Evolutionary conservation across 805 yeast genomes (phyloP).

Genomic region (Suhomyces canberraensis): DNA sequence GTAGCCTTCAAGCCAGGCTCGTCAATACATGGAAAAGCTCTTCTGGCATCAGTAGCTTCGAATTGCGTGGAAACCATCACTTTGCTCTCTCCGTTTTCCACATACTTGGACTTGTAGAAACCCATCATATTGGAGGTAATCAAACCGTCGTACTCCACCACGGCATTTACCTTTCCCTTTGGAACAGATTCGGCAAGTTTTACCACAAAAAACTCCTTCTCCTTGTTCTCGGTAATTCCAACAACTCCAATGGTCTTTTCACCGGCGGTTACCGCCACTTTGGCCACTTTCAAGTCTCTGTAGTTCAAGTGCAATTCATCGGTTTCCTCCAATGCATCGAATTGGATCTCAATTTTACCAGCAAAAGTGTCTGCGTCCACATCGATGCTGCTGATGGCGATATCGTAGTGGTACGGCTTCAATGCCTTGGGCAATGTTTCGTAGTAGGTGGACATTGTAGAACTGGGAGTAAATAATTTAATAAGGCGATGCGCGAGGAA

Average conservation of each 20-base stretch:
- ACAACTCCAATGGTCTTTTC: slow-evolving; percentile 17
- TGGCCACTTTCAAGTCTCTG: slow-evolving; percentile 35
- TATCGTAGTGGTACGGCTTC: slow-evolving; percentile 69
- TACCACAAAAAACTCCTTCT: slow-evolving; percentile 63
- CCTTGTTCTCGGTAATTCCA: slow-evolving; percentile 36
- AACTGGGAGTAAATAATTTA: not conserved
- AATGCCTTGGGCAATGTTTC: slow-evolving; percentile 61
- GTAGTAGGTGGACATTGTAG: slow-evolving; percentile 23
- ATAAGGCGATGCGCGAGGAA: too few species aligned
- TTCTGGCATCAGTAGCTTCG: slow-evolving; percentile 57
- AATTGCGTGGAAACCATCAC: slow-evolving; percentile 52
- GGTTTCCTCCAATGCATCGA: slow-evolving; percentile 43
- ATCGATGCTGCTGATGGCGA: slow-evolving; percentile 61
- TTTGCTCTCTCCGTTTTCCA: slow-evolving; percentile 34
- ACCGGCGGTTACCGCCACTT: slow-evolving; percentile 2
- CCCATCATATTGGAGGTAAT: slow-evolving; percentile 58
- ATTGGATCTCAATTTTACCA: slow-evolving; percentile 47
- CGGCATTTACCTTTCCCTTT: slow-evolving; percentile 17
- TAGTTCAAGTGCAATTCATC: slow-evolving; percentile 47
- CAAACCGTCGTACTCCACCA: slow-evolving; percentile 38
- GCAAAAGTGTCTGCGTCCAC: slow-evolving; percentile 40
- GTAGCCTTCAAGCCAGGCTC: slow-evolving; percentile 57
- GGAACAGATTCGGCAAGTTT: slow-evolving; percentile 33
- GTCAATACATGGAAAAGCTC: slow-evolving; percentile 58
- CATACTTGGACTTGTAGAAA: slow-evolving; percentile 48